Base-by-base conservation (phyloP, 768 basidiomycete genomes). In the Botryobasidium botryosum region DNA sequence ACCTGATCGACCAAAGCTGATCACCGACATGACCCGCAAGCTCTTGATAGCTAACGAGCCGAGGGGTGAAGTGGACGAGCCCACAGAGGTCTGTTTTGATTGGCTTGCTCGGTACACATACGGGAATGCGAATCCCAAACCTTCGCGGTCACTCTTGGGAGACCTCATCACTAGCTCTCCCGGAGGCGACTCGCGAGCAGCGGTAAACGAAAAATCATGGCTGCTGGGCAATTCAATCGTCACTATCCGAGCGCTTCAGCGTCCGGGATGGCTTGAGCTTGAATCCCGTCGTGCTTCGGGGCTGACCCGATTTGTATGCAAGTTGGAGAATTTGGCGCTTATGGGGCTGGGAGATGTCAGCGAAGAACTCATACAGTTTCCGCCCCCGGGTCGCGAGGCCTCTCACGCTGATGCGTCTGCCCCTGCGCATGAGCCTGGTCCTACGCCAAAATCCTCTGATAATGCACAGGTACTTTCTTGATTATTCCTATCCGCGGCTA, bases 51-150 rank as follows among this genome's bases (percentile, higher is more conserved):
- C 87, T 12, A 88, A 88, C 61, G 80, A 83, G 48, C 77, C 72
- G 12, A 73, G 71, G 43, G 63, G 64, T 2, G 68, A 72, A 32
- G 65, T 91, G 4, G 94, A 97, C 58, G 86, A 84, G 48, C 78
- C 80, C 23, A 85, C 90, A 0, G 87, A 96, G 57, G 92, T 97
- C 28, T 92, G 87, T 61, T 91, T 97, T 56, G 94, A 99, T 59
- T 97, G 91, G 88, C 69, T 99, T 15, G 81, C 87, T 7, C 71
- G 94, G 15, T 94, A 94, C 57, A 81, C 92, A 0, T 96, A 91
- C 54, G 87, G 79, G 12, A 88, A 81, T 54, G 87, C 88, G 13
- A 90, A 94, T 56, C 91, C 92, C 1, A 74, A 83, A 13, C 87
- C 92, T 2, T 74, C 87, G 1, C 70, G 68, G 26, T 86, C 85